A percentile compares a stretch with the other conserved stretches of the same genome.
These are phyloP conservation scores for peach (Prunus persica) DNA, from an alignment of 306 rosid genomes.

Conservation along the genomic window Prunus_persica_NCBIv2 NC_034011.1:4000001-4000500, in stretches of 20 bases:
- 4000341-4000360: constrained; percentile 56
- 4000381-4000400: constrained; percentile 92
- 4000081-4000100: constrained; percentile 58
- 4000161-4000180: constrained; percentile 51
- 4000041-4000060: constrained; percentile 25
- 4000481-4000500: constrained; percentile 44
- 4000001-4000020: constrained; percentile 29
- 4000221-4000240: constrained; percentile 30
- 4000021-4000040: constrained; percentile 36
- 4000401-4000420: constrained; percentile 80
- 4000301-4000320: constrained; percentile 75
- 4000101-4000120: constrained; percentile 35
- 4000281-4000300: constrained; percentile 77
- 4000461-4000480: constrained; percentile 44
- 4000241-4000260: constrained; percentile 53
- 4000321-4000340: constrained; percentile 87
- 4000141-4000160: constrained; percentile 50
- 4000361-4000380: constrained; percentile 75
- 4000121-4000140: not conserved
- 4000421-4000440: constrained; percentile 53
- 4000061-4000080: constrained; percentile 55
- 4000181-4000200: constrained; percentile 71
- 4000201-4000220: constrained; percentile 70
- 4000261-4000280: constrained; percentile 81
- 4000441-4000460: constrained; percentile 57